Evolutionary conservation across 768 basidiomycete genomes (phyloP).

Genomic region (Tephrocybe sp.): DNA sequence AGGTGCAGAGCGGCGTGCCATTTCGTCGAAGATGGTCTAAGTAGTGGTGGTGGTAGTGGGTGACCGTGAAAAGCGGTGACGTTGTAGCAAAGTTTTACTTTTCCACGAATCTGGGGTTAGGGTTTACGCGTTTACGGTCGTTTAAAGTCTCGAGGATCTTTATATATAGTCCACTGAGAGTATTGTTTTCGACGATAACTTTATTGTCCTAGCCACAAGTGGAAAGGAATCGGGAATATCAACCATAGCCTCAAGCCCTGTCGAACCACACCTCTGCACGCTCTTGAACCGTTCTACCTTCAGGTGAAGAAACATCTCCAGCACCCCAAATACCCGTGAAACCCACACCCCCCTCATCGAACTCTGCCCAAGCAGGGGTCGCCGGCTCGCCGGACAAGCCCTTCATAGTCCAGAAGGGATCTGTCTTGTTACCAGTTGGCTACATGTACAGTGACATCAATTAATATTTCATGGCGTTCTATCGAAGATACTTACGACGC

Average conservation of each 20-base stretch:
- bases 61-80: constrained; percentile 1
- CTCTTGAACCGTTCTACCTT: constrained; percentile 20
- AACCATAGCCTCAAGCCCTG: constrained; percentile 7
- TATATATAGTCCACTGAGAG: too few species aligned
- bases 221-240: too few species aligned
- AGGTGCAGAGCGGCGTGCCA: constrained; percentile 66
- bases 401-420: constrained; percentile 17
- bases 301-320: constrained; percentile 16
- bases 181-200: too few species aligned
- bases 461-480: neutral
- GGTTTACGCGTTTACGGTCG: too few species aligned
- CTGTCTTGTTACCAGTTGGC: constrained; percentile 14
- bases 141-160: too few species aligned
- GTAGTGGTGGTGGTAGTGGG: neutral
- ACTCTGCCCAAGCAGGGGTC: neutral
- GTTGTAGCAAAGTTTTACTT: constrained; percentile 15
- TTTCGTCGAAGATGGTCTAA: too few species aligned
- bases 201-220: too few species aligned
- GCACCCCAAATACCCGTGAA: constrained; percentile 19
- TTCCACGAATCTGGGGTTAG: constrained; percentile 14
- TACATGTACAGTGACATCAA: neutral
- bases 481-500: constrained; percentile 14
- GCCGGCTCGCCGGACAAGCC: neutral
- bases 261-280: constrained; percentile 27
- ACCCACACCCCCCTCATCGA: constrained; percentile 1